Evolutionary conservation across 2,329 filamentous ascomycete species (phyloP), one percentile per base, ranked within the genome.

Genomic region (Penicillium expansum): DNA sequence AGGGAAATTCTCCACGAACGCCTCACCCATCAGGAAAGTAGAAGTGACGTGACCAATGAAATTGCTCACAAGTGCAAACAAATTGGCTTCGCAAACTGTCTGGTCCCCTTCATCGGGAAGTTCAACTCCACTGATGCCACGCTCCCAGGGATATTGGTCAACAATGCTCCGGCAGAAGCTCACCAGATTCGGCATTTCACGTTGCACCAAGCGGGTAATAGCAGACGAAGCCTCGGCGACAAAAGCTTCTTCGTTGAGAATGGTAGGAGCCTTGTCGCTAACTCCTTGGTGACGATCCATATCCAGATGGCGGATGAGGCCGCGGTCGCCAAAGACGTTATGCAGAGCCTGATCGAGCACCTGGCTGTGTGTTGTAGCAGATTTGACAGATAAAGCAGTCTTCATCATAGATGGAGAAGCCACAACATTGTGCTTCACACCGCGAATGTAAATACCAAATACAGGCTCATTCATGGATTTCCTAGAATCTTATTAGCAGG

Each of bases 141-240:
- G 79, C 67, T 89, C 86, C 86, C 86, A 88, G 2, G 76, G 75
- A 63, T 79, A 78, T 58, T 87, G 83, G 64, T 89, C 86, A 24
- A 88, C 83, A 2, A 80, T 73, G 18, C 83, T 86, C 8, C 79
- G 75, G 37, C 79, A 80, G 63, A 86, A 86, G 0, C 83, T 84
- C 38, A 87, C 78, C 33, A 89, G 69, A 52, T 83, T 81, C 5
- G 82, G 80, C 11, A 83, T 75, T 18, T 79, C 75, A 7, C 71
- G 68, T 58, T 80, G 72, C 6, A 80, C 70, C 55, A 71, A 73
- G 38, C 61, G 69, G 44, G 72, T 76, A 7, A 74, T 76, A 14
- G 61, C 57, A 5, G 68, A 62, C 1, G 80, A 68, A 57, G 78
- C 67, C 45, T 75, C 72, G 4, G 76, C 72, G 22, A 83, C 67